These are phyloP conservation scores for Elymus sibiricus DNA, from an alignment of 176 grass and related monocot genomes.

Conservation along the genomic window DNA sequence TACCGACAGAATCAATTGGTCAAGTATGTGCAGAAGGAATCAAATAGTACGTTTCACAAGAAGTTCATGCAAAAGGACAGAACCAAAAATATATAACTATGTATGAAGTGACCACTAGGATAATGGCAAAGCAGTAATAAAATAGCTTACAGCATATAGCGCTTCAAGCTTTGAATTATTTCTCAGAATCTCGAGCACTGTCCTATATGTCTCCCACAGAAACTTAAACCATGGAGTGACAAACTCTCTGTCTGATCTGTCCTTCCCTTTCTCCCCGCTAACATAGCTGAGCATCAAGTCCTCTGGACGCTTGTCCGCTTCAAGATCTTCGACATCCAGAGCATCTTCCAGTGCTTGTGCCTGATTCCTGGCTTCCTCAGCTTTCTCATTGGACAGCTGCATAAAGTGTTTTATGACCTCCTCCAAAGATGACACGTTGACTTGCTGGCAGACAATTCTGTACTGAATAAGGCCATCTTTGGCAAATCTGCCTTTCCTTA, in stretches of 20 bases:
- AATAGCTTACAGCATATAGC: slow-evolving; percentile 77
- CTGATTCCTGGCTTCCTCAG: slow-evolving; percentile 76
- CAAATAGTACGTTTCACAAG: background rate
- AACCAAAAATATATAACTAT: background rate
- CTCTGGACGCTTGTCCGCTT: slow-evolving; percentile 92
- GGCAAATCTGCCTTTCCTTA: slow-evolving; percentile 90
- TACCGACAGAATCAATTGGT: background rate
- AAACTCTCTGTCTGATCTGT: slow-evolving; percentile 83
- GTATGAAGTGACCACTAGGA: background rate
- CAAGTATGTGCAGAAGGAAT: background rate
- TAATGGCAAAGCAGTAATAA: background rate
- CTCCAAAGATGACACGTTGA: slow-evolving; percentile 87
- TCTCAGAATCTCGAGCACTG: slow-evolving; percentile 83
- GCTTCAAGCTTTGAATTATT: slow-evolving; percentile 99
- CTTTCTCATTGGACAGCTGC: slow-evolving; percentile 80
- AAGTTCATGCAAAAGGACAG: background rate
- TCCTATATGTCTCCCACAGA: slow-evolving; percentile 95
- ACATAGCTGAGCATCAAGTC: slow-evolving; percentile 97
- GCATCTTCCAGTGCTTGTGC: slow-evolving; percentile 87
- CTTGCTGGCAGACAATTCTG: slow-evolving; percentile 95
- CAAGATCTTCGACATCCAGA: slow-evolving; percentile 93
- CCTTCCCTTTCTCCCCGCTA: slow-evolving; percentile 94
- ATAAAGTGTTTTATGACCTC: slow-evolving; percentile 99
- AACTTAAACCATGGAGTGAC: slow-evolving; percentile 99
- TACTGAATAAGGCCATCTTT: slow-evolving; percentile 99